phyloP scores from a whole-genome alignment of 257 asterid genomes.

The Gentiana macrophylla region DNA sequence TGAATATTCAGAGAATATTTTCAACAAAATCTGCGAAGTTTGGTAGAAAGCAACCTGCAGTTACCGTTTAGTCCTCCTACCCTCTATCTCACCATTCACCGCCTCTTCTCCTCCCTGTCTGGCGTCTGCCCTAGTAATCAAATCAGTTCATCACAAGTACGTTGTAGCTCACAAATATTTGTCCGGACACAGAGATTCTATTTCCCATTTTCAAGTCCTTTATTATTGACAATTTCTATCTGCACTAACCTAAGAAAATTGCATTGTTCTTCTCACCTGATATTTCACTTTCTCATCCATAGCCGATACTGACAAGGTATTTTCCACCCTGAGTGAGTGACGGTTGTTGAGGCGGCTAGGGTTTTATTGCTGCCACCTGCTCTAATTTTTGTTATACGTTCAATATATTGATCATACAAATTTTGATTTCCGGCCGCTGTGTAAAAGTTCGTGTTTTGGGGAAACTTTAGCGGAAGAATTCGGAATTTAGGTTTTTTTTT shows the following conservation, averaged over 20 bases:
- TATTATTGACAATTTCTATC: background rate
- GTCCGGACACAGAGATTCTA: too few species aligned
- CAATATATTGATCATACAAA: conserved; percentile 11
- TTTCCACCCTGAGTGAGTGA: conserved; percentile 11
- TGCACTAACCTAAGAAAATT: background rate
- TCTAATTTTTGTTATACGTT: background rate
- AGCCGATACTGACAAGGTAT: background rate
- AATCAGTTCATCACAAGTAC: background rate
- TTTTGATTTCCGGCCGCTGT: conserved; percentile 1
- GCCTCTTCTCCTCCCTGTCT: conserved; percentile 3
- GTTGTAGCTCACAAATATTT: too few species aligned
- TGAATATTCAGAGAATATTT: too few species aligned
- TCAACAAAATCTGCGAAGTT: too few species aligned
- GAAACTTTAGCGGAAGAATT: background rate
- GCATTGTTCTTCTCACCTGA: background rate
- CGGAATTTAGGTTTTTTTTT: background rate
- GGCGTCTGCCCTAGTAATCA: conserved; percentile 9
- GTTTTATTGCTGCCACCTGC: conserved; percentile 22
- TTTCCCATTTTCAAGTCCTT: too few species aligned
- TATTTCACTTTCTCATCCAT: background rate
- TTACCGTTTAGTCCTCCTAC: too few species aligned
- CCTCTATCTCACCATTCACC: background rate
- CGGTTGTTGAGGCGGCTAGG: conserved; percentile 41
- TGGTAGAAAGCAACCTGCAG: too few species aligned
- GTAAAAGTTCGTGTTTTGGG: background rate